Conservation (phyloP, 495 filamentous ascomycete species). For the Polyplosphaeria fusca region DNA sequence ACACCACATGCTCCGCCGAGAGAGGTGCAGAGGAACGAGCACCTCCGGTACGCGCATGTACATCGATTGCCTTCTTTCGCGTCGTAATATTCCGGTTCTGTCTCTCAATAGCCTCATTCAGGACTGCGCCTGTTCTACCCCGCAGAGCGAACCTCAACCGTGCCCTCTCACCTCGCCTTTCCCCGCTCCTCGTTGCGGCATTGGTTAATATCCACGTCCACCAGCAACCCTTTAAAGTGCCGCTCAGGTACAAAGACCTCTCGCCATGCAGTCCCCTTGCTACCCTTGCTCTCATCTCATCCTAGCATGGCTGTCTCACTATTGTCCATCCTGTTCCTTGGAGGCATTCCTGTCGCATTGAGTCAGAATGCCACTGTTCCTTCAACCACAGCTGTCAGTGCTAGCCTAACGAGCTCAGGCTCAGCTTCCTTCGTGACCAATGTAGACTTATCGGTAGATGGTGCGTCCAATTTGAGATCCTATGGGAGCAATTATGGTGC, state of each 20-base stretch:
- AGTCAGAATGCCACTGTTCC: slow-evolving; percentile 4
- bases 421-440: slow-evolving; percentile 7
- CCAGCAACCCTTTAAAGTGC: too few relatives aligned
- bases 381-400: neutral
- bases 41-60: neutral
- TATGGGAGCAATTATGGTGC: neutral
- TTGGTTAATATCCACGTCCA: neutral
- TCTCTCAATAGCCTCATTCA: neutral
- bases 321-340: neutral
- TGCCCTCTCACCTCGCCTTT: neutral
- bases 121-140: slow-evolving; percentile 1
- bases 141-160: neutral
- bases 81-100: slow-evolving; percentile 1
- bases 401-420: slow-evolving; percentile 10
- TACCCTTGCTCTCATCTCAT: too few relatives aligned
- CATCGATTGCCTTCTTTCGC: neutral
- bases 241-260: slow-evolving; percentile 2
- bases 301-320: neutral
- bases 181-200: slow-evolving; percentile 4
- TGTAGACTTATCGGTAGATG: slow-evolving; percentile 15
- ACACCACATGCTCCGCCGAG: too few relatives aligned
- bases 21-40: too few relatives aligned
- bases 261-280: too few relatives aligned
- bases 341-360: neutral
- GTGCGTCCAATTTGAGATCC: slow-evolving; percentile 1